Base-by-base conservation (phyloP, 2,329 filamentous ascomycete species). In the Fusarium sp. region DNA sequence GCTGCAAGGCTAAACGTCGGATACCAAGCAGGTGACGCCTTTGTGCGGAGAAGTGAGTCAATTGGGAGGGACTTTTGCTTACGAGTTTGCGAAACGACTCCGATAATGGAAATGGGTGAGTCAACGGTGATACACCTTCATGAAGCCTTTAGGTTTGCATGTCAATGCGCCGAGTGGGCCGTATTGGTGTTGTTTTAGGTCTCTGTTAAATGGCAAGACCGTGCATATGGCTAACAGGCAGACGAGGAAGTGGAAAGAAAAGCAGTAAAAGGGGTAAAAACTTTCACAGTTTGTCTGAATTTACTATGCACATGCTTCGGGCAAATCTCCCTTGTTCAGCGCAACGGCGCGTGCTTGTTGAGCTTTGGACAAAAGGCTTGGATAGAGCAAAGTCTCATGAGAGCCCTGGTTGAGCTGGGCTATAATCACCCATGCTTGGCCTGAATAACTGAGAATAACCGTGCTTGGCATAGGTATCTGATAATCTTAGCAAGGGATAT, bases 1-100 rank as follows among this genome's bases (percentile, higher is more conserved):
- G 57, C 22, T 1, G n/a, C 20, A 55, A 49, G 74, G 74, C 58
- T 76, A 76, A 76, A 76, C 68, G 1, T 77, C 74, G 74, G 74
- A 22, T 76, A 76, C 62, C 59, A 55, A 10, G 40, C 7, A 24
- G 46, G 62, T 67, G 67, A 61, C 58, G 38, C 33, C 51, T 66
- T 67, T 56, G 16, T 44, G 55, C 14, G 35, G 40, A 29, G 29
- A 69, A 40, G 60, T 53, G 70, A 73, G 67, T 73, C 38, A 53
- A 56, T 44, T 12, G 49, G 22, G 4, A 58, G 36, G 42, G 17
- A 33, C 29, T 33, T 67, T 35, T 69, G 38, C 29, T 20, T 14
- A 49, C 22, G 10, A 53, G n/a, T 17, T 22, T 7, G n/a, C 12
- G n/a, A 27, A 22, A 29, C 36, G 8, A 14, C 11, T 38, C 56